phyloP scores from a whole-genome alignment of 139 green algal species.

The Chlamydomonas asymmetrica region DNA sequence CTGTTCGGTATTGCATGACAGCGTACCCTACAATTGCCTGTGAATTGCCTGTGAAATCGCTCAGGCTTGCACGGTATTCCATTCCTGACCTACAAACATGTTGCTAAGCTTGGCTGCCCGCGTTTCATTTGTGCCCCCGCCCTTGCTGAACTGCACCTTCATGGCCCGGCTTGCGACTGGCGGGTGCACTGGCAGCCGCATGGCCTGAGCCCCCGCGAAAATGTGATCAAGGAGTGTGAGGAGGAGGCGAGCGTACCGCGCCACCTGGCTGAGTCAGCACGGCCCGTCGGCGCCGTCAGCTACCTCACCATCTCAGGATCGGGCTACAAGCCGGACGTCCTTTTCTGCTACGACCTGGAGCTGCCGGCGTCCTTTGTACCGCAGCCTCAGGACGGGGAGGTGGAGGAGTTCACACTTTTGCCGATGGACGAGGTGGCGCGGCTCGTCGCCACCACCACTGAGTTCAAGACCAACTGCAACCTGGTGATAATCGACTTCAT shows the following conservation, averaged over 20 bases:
- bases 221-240: slow-evolving; percentile 93
- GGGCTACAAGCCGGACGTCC: slow-evolving; percentile 87
- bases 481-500: slow-evolving; percentile 95
- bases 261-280: slow-evolving; percentile 58
- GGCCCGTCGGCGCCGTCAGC: slow-evolving; percentile 55
- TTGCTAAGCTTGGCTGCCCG: too few species aligned
- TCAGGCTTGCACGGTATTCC: too few species aligned
- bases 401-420: slow-evolving; percentile 81
- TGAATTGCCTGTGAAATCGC: too few species aligned
- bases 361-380: slow-evolving; percentile 86
- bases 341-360: slow-evolving; percentile 92
- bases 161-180: too few species aligned
- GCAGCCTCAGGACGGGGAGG: slow-evolving; percentile 61
- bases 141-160: too few species aligned
- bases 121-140: too few species aligned
- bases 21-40: too few species aligned
- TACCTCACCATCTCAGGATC: slow-evolving; percentile 53
- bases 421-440: slow-evolving; percentile 68
- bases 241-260: slow-evolving; percentile 91
- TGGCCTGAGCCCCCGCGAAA: slow-evolving; percentile 70
- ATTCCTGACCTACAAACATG: too few species aligned
- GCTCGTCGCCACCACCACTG: slow-evolving; percentile 47
- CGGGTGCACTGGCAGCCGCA: slow-evolving; percentile 80
- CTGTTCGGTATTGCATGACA: too few species aligned
- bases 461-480: slow-evolving; percentile 96